A percentile compares a stretch with the other conserved stretches of the same genome.
Conservation (phyloP, 139 green algal species). For the Micromonas pusilla region DNA sequence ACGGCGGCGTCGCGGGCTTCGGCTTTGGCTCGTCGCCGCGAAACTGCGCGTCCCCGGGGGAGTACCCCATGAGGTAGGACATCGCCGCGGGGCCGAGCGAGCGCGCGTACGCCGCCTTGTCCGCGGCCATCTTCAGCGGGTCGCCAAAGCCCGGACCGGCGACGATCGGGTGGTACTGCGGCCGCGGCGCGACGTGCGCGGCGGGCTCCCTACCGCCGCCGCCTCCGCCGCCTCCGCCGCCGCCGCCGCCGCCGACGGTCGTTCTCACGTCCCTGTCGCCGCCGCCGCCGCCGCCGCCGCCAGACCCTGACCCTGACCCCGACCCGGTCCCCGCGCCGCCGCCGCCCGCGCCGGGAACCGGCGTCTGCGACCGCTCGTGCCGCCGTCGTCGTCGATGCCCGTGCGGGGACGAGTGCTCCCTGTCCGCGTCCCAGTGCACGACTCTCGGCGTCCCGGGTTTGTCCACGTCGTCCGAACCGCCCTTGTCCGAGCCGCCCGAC, state of each 20-base stretch:
- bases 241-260: too few relatives aligned
- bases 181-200: too few relatives aligned
- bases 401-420: neutral
- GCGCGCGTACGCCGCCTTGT: neutral
- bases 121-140: neutral
- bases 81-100: neutral
- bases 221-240: too few relatives aligned
- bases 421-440: neutral
- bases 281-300: too few relatives aligned
- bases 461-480: neutral
- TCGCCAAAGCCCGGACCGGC: neutral
- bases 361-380: neutral
- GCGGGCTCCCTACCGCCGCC: too few relatives aligned
- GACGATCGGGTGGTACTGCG: neutral
- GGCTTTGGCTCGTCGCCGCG: neutral
- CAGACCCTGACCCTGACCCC: too few relatives aligned
- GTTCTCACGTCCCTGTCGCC: too few relatives aligned
- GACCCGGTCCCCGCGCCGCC: too few relatives aligned
- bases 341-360: neutral
- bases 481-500: neutral
- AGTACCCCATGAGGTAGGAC: neutral
- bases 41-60: neutral
- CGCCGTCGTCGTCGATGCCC: neutral
- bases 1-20: neutral
- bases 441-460: neutral